These are phyloP conservation scores for Tuber calosporum DNA, from an alignment of 495 filamentous ascomycete genomes.

Conservation along the genomic window DNA sequence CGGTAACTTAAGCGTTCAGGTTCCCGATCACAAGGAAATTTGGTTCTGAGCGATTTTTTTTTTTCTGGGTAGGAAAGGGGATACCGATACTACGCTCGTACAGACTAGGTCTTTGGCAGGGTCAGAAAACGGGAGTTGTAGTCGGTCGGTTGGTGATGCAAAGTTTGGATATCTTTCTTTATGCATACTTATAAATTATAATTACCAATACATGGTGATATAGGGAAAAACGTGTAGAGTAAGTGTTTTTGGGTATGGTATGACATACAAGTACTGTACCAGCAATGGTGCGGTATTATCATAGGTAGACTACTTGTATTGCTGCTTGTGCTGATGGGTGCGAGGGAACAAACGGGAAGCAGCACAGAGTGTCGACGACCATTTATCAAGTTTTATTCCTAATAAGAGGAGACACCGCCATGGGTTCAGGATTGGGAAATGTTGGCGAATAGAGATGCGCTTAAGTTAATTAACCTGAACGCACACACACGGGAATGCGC, in stretches of 20 bases:
- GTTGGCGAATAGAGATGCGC: neutral
- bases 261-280: too few species aligned
- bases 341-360: neutral
- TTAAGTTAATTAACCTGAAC: neutral
- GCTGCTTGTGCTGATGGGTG: neutral
- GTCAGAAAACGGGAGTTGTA: neutral
- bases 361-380: neutral
- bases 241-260: neutral
- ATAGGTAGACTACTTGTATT: neutral
- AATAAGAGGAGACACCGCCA: too few species aligned
- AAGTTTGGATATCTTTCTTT: neutral
- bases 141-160: neutral
- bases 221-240: neutral
- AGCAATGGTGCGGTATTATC: too few species aligned
- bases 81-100: neutral
- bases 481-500: conserved; percentile 1
- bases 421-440: neutral
- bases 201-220: neutral
- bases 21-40: neutral
- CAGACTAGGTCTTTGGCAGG: neutral
- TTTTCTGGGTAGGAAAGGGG: neutral
- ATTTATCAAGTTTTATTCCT: too few species aligned
- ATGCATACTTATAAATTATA: neutral
- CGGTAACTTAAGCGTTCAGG: neutral
- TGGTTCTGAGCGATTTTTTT: neutral